These are phyloP conservation scores for Alternaria sp. DNA, from an alignment of 2,329 filamentous ascomycete genomes.

Conservation along the genomic window DNA sequence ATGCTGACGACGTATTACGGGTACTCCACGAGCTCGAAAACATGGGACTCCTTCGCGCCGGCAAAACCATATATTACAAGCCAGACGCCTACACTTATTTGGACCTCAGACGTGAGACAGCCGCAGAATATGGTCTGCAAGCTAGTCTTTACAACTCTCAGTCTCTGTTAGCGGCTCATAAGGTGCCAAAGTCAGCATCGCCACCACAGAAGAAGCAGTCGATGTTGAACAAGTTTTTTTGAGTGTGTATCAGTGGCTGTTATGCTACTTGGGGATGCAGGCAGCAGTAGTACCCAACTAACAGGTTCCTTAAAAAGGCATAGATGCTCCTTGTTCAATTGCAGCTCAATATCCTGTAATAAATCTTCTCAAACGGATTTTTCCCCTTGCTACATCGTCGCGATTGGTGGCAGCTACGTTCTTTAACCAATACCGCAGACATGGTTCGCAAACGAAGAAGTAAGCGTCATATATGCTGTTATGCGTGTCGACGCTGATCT, in stretches of 20 bases:
- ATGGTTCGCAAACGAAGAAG: not conserved
- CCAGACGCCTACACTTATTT: slow-evolving; percentile 65
- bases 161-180: slow-evolving; percentile 41
- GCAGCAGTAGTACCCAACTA: not conserved
- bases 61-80: slow-evolving; percentile 77
- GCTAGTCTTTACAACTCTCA: slow-evolving; percentile 57
- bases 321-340: not conserved
- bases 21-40: slow-evolving; percentile 70
- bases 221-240: slow-evolving; percentile 5
- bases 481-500: slow-evolving; percentile 6
- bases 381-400: not conserved
- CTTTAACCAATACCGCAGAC: not conserved
- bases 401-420: not conserved
- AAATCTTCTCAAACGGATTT: not conserved
- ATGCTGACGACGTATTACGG: slow-evolving; percentile 72
- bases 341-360: not conserved
- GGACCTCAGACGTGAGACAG: slow-evolving; percentile 52
- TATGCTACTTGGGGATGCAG: not conserved
- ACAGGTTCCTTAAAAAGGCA: not conserved
- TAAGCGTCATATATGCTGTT: slow-evolving; percentile 1
- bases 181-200: slow-evolving; percentile 15
- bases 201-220: slow-evolving; percentile 26
- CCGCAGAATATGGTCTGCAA: slow-evolving; percentile 50
- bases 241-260: not conserved
- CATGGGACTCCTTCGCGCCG: slow-evolving; percentile 64